Evolutionary conservation across 768 basidiomycete species (phyloP), one percentile per base, ranked within the genome.

Genomic region (Hebeloma cylindrosporum): DNA sequence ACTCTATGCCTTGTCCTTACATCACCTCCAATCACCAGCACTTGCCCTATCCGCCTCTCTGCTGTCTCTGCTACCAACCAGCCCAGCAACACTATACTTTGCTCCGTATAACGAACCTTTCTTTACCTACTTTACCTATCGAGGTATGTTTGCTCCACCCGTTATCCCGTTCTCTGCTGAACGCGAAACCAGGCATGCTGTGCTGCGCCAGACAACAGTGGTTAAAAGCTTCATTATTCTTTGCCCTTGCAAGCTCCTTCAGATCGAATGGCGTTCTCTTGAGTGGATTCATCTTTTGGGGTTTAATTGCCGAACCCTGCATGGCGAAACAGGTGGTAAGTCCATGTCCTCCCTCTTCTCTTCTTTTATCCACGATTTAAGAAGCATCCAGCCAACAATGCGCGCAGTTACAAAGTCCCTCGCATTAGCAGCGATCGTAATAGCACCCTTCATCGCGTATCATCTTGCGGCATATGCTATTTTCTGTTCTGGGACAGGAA

Each of bases 91-190:
- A 0, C 63, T 88, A 16, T 75, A 81, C 18, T 74, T 85, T 34
- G 83, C 85, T 0, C 77, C 87, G 0, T 95, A 88, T 62, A 81
- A 70, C 37, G 95, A 98, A 57, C 88, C 93, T 0, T 86, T 92
- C 62, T 94, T 89, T 63, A 86, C 93, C 0, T 78, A 79, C 47
- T 65, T 88, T 18, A 87, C 91, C 0, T 95, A 94, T 60, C 70
- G 65, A 57, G 91, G 88, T 72, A 58, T 49, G 68, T 49, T 1
- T 48, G 52, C 9, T 35, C 4, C 27, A 8, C 49, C n/a, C 22
- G 7, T 27, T n/a, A 31, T 27, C 26, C 16, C 51, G 13, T 2
- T 18, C 36, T 11, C 14, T 17, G 10, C 32, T 32, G 30, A 45
- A 29, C 29, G 22, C 33, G 17, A 32, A 38, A 20, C 5, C 45